Percentiles rank a stretch among this genome's conserved stretches.
phyloP scores from a whole-genome alignment of 352 stramenopile genomes.

The Pythium myriotylum region DNA sequence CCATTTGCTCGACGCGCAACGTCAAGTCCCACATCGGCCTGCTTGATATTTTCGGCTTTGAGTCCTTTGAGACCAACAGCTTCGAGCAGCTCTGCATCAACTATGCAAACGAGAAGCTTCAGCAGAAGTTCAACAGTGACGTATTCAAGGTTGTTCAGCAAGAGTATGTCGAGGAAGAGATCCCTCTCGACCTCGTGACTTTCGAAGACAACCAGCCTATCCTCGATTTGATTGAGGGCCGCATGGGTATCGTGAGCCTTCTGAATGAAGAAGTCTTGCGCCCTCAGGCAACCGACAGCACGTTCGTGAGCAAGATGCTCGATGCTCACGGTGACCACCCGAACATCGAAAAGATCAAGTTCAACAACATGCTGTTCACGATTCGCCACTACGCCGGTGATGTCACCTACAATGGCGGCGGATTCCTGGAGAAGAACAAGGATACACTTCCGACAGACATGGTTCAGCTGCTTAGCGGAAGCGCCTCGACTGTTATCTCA shows the following conservation, averaged over 20 bases:
- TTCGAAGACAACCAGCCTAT: conserved; percentile 93
- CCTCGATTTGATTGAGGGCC: conserved; percentile 89
- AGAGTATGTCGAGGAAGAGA: conserved; percentile 94
- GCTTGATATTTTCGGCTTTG: conserved; percentile 97
- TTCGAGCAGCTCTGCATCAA: conserved; percentile 91
- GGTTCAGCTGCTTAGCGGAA: conserved; percentile 72
- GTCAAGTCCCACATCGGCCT: conserved; percentile 88
- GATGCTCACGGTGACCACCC: conserved; percentile 77
- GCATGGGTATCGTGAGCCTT: conserved; percentile 89
- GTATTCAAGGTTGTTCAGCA: conserved; percentile 96
- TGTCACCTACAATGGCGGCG: conserved; percentile 77
- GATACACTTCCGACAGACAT: conserved; percentile 83
- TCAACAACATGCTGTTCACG: conserved; percentile 82
- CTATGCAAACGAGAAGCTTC: conserved; percentile 87
- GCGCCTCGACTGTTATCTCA: conserved; percentile 58
- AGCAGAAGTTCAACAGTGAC: conserved; percentile 92
- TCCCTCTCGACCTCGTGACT: conserved; percentile 79
- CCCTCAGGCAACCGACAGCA: conserved; percentile 79
- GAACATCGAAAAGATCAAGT: conserved; percentile 84
- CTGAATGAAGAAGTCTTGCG: conserved; percentile 96
- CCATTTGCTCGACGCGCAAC: conserved; percentile 77
- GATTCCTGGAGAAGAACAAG: conserved; percentile 88
- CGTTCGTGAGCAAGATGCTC: conserved; percentile 84
- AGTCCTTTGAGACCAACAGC: conserved; percentile 89
- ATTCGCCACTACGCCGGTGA: conserved; percentile 85